Evolutionary conservation across 441 rosid genomes (phyloP).

Genomic region (Biscutella laevigata): DNA sequence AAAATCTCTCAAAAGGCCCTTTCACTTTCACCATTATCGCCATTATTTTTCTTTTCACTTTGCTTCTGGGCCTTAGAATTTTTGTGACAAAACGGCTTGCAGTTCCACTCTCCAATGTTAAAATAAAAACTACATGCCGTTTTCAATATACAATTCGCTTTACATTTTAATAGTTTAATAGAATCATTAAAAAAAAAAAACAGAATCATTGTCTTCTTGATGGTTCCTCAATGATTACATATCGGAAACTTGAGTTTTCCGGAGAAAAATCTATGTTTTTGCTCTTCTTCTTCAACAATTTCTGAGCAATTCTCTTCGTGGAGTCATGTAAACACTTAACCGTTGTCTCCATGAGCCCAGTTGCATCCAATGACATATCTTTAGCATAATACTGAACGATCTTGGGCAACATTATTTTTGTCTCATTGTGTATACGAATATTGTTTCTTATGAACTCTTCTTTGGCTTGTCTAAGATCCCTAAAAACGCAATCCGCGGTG

Average conservation of each 20-base stretch:
- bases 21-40: conserved; percentile 22
- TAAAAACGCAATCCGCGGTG: conserved; percentile 45
- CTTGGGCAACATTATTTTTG: conserved; percentile 55
- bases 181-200: too few relatives aligned
- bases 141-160: not conserved
- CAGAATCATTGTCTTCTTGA: conserved; percentile 17
- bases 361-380: conserved; percentile 50
- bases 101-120: not conserved
- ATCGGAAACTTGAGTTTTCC: conserved; percentile 54
- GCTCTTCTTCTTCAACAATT: conserved; percentile 37
- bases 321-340: conserved; percentile 34
- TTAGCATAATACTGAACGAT: conserved; percentile 44
- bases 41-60: not conserved
- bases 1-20: conserved; percentile 19
- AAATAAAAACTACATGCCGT: not conserved
- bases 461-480: conserved; percentile 48
- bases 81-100: conserved; percentile 8
- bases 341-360: conserved; percentile 31
- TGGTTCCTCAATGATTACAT: conserved; percentile 39
- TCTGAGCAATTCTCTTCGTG: conserved; percentile 36
- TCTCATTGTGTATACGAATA: conserved; percentile 42
- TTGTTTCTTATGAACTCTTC: conserved; percentile 51
- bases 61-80: conserved; percentile 19
- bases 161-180: conserved; percentile 9
- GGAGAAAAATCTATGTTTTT: conserved; percentile 50